These are phyloP conservation scores for Butyriboletus loyo DNA, from an alignment of 768 basidiomycete genomes.

Conservation along the genomic window DNA sequence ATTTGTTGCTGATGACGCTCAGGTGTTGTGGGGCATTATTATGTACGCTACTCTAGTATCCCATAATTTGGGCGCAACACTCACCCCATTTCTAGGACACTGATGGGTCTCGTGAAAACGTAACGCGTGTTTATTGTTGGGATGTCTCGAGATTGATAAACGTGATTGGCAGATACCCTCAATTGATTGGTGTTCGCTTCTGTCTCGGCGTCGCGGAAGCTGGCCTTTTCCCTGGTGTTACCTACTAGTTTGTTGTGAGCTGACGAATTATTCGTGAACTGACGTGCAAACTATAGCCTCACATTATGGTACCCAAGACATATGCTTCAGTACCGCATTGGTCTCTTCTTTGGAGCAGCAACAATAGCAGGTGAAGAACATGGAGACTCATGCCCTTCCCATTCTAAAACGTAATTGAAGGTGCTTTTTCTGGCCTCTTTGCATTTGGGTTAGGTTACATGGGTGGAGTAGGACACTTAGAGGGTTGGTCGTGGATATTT, in stretches of 20 bases:
- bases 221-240: slow-evolving; percentile 70
- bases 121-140: slow-evolving; percentile 19
- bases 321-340: slow-evolving; percentile 56
- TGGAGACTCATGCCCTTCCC: accelerated
- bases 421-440: slow-evolving; percentile 57
- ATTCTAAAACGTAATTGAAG: slow-evolving; percentile 8
- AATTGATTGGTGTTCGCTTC: slow-evolving; percentile 55
- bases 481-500: slow-evolving; percentile 71
- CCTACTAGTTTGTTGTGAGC: slow-evolving; percentile 55
- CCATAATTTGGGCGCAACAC: neutral
- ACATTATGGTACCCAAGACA: slow-evolving; percentile 70
- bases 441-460: slow-evolving; percentile 56
- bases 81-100: slow-evolving; percentile 37
- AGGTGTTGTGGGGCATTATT: slow-evolving; percentile 64
- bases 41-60: slow-evolving; percentile 38
- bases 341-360: slow-evolving; percentile 64
- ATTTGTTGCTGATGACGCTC: neutral
- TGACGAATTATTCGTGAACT: neutral
- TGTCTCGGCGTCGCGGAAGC: slow-evolving; percentile 67
- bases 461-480: slow-evolving; percentile 41
- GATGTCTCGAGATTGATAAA: neutral
- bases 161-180: slow-evolving; percentile 46
- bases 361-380: slow-evolving; percentile 46
- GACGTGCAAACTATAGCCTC: slow-evolving; percentile 35
- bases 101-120: slow-evolving; percentile 70